Percentiles rank a stretch among this genome's conserved stretches.
Conservation (phyloP, 2,329 filamentous ascomycete genomes). For the Lachnellula suecica region DNA sequence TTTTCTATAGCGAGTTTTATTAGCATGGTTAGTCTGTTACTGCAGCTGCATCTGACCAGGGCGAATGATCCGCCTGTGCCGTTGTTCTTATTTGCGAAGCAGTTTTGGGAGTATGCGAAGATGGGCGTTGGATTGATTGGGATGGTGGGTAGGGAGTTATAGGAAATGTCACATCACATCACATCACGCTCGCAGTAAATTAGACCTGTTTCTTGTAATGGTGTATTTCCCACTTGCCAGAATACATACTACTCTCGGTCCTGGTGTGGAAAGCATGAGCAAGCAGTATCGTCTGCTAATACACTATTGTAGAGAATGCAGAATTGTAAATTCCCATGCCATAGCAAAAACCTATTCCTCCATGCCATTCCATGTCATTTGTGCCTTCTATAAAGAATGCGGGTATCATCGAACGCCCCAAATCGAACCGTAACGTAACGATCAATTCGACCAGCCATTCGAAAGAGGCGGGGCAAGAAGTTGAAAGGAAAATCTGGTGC, state of each 20-base stretch:
- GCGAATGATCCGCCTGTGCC: constrained; percentile 31
- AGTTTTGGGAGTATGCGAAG: constrained; percentile 25
- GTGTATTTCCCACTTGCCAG: constrained; percentile 19
- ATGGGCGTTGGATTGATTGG: constrained; percentile 17
- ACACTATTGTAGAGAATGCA: constrained; percentile 19
- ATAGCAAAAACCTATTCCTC: constrained; percentile 14
- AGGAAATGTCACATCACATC: neutral
- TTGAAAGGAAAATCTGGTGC: constrained; percentile 20
- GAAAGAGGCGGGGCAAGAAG: constrained; percentile 32
- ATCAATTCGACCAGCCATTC: constrained; percentile 27
- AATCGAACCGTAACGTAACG: constrained; percentile 27
- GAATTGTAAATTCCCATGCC: constrained; percentile 13
- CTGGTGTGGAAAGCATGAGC: constrained; percentile 19
- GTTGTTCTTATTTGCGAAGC: constrained; percentile 24
- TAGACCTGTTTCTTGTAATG: too few relatives aligned
- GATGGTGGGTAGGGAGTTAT: constrained; percentile 17
- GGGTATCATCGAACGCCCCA: constrained; percentile 36
- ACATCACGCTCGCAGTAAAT: too few relatives aligned
- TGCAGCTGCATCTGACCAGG: constrained; percentile 56
- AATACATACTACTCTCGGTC: constrained; percentile 21
- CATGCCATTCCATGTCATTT: constrained; percentile 23
- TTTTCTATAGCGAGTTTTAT: constrained; percentile 76
- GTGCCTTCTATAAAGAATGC: constrained; percentile 33
- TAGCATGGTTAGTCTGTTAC: constrained; percentile 68
- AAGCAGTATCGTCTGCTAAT: constrained; percentile 12